Base-by-base conservation (phyloP, 2,329 filamentous ascomycete species). In the Coniosporium tulheliwenetii region DNA sequence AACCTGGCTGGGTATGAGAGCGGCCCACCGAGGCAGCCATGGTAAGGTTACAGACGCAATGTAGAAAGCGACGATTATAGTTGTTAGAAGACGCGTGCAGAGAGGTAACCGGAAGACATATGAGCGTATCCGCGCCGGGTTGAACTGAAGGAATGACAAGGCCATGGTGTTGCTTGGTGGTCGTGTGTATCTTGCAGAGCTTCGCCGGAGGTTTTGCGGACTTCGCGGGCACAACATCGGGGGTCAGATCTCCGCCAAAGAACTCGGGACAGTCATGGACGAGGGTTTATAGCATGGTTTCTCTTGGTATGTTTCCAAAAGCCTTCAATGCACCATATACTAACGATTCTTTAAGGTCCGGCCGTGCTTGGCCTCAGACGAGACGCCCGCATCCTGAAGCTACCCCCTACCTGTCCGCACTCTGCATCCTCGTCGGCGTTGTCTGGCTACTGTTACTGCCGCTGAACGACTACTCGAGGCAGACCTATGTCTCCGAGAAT, bases 401-500 rank as follows among this genome's bases (percentile, higher is more conserved):
- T 93, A 13, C 87, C 89, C 34, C 86, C 10, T 89, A 93, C 64
- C 66, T 96, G 30, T 95, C 89, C 30, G 71, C 85, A 39, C 66
- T 93, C 34, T 93, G 83, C 62, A 77, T 96, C 51, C 52, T 89
- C 38, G 73, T 94, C 52, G 91, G 91, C 40, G 74, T 95, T 42
- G 74, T 77, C 50, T 98, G 89, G 85, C 77, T 98, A 10, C 75
- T 95, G 15, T 70, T 96, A 30, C 75, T 98, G 1, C 91, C 91
- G 2, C 71, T 96, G 40, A 75, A 96, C 60, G 75, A 87, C 49
- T 94, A 96, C 65, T 94, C 86, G 39, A 78, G 91, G 48, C 73
- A 75, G 44, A 98, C 89, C 1, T 98, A 98, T 61, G 91, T 98
- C 43, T 96, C 89, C 36, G 91, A 98, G 61, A 98, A 98, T 59